These are phyloP conservation scores for Cystobasidium sp. DNA, from an alignment of 1,284 basidiomycete genomes.

Conservation along the genomic window DNA sequence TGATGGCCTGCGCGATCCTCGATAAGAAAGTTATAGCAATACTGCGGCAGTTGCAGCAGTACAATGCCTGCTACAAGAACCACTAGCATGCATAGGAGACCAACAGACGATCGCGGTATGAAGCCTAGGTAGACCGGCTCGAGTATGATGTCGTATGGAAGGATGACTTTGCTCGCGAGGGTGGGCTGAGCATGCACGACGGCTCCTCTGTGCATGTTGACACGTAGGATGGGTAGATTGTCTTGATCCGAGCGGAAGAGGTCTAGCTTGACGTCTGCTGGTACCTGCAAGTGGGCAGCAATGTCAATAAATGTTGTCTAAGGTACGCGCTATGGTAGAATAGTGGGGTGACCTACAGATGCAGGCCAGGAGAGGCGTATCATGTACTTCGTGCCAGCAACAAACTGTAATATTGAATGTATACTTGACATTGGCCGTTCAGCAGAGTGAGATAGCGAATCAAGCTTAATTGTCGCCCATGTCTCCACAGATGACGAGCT, in stretches of 20 bases:
- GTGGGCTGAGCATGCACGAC: neutral
- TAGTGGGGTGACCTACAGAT: constrained; percentile 13
- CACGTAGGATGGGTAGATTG: neutral
- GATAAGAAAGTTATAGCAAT: neutral
- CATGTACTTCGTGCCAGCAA: neutral
- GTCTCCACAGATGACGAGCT: constrained; percentile 3
- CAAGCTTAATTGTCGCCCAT: neutral
- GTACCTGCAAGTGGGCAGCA: neutral
- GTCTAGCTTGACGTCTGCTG: constrained; percentile 13
- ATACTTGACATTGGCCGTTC: neutral
- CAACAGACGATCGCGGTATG: constrained; percentile 12
- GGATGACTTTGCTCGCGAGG: neutral
- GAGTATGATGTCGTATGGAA: constrained; percentile 2
- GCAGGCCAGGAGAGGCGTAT: constrained; percentile 39
- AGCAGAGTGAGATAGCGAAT: neutral
- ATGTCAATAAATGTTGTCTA: neutral
- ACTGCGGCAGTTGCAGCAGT: neutral
- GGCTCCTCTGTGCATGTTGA: neutral
- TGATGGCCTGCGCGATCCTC: neutral
- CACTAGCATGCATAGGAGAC: constrained; percentile 9
- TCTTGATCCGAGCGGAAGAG: neutral
- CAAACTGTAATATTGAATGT: neutral
- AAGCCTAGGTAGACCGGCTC: constrained; percentile 34
- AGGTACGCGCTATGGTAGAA: neutral
- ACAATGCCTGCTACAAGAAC: neutral